phyloP scores from a whole-genome alignment of 192 early-diverging fungal species.

The Cetraspora pellucida region DNA sequence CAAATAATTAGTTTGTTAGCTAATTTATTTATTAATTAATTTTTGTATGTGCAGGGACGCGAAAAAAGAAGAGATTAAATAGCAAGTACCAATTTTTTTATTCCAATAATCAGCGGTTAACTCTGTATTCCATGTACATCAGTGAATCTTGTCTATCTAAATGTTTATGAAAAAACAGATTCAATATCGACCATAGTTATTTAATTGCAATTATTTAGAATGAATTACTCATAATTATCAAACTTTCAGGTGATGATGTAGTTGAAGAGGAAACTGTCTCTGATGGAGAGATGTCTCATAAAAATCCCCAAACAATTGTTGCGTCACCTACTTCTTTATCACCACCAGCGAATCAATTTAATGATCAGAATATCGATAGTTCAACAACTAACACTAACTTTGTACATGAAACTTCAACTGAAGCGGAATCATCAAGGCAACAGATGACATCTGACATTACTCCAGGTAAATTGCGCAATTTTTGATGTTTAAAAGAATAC shows the following conservation, averaged over 20 bases:
- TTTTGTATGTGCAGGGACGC: not conserved
- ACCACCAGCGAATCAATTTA: not conserved
- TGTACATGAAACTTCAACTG: not conserved
- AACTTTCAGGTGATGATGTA: not conserved
- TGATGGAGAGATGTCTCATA: constrained; percentile 9
- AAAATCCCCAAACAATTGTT: not conserved
- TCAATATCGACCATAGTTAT: no score
- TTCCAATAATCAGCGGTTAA: not conserved
- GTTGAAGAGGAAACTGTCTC: constrained; percentile 20
- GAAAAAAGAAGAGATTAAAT: constrained; percentile 31
- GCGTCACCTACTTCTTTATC: not conserved
- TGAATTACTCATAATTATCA: no score
- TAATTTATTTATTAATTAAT: not conserved
- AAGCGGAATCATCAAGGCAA: not conserved
- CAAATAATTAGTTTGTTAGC: not conserved
- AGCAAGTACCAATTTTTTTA: not conserved
- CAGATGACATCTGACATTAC: not conserved
- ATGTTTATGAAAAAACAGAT: no score
- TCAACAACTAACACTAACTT: not conserved
- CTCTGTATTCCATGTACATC: not conserved
- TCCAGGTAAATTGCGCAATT: no score
- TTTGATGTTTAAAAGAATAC: no score
- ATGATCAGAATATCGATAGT: not conserved
- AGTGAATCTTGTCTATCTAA: no score
- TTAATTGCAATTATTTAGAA: no score